phyloP scores from a whole-genome alignment of 78 protist genomes.

The slime mould (Dictyostelium discoideum) region dicty_2.7 NC_007088.5:8405501-8406000 shows the following conservation, averaged over 20 bases:
- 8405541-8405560: conserved; percentile 55
- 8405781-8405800: conserved; percentile 33
- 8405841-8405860: conserved; percentile 30
- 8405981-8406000: conserved; percentile 14
- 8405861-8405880: conserved; percentile 36
- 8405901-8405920: background rate
- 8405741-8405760: conserved; percentile 18
- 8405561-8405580: conserved; percentile 55
- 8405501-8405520: conserved; percentile 54
- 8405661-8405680: conserved; percentile 24
- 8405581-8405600: conserved; percentile 57
- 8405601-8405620: conserved; percentile 52
- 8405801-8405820: conserved; percentile 29
- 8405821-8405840: conserved; percentile 36
- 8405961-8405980: conserved; percentile 25
- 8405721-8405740: conserved; percentile 24
- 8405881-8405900: background rate
- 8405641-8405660: conserved; percentile 23
- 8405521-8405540: conserved; percentile 84
- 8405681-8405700: conserved; percentile 18
- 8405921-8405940: conserved; percentile 45
- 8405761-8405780: background rate
- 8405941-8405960: conserved; percentile 59
- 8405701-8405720: background rate
- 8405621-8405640: conserved; percentile 66